phyloP scores from a whole-genome alignment of 2,329 filamentous ascomycete genomes.

The Hymenoscyphus infarciens region DNA sequence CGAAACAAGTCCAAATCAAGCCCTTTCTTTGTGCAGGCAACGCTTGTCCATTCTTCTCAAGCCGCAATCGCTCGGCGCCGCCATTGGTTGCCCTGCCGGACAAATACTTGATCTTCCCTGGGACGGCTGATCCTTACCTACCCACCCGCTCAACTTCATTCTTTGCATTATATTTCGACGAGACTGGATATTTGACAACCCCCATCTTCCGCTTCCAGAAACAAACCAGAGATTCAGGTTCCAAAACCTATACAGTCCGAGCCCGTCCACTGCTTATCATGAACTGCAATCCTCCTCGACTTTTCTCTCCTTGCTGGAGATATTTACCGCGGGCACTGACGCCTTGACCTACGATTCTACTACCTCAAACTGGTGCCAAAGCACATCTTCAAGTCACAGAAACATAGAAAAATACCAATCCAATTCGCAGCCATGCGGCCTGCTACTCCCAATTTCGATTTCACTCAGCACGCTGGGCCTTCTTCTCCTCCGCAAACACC shows the following conservation, averaged over 20 bases:
- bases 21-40: slow-evolving; percentile 25
- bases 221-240: slow-evolving; percentile 21
- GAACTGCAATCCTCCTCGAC: slow-evolving; percentile 35
- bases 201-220: slow-evolving; percentile 16
- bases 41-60: slow-evolving; percentile 19
- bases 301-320: slow-evolving; percentile 36
- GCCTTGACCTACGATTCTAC: slow-evolving; percentile 29
- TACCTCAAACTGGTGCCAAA: slow-evolving; percentile 15
- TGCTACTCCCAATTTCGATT: slow-evolving; percentile 42
- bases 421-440: slow-evolving; percentile 37
- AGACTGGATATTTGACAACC: slow-evolving; percentile 22
- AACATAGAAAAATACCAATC: slow-evolving; percentile 5
- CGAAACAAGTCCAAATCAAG: slow-evolving; percentile 20
- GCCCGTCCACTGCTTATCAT: slow-evolving; percentile 32
- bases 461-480: slow-evolving; percentile 38
- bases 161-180: slow-evolving; percentile 14
- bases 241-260: slow-evolving; percentile 27
- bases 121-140: slow-evolving; percentile 21
- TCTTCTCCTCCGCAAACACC: slow-evolving; percentile 49
- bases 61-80: slow-evolving; percentile 14
- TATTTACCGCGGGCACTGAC: slow-evolving; percentile 33
- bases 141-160: slow-evolving; percentile 15
- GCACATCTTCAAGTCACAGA: slow-evolving; percentile 13
- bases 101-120: slow-evolving; percentile 18
- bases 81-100: slow-evolving; percentile 26